These are phyloP conservation scores for Hemileccinum impolitum DNA, from an alignment of 768 basidiomycete genomes.

Conservation along the genomic window DNA sequence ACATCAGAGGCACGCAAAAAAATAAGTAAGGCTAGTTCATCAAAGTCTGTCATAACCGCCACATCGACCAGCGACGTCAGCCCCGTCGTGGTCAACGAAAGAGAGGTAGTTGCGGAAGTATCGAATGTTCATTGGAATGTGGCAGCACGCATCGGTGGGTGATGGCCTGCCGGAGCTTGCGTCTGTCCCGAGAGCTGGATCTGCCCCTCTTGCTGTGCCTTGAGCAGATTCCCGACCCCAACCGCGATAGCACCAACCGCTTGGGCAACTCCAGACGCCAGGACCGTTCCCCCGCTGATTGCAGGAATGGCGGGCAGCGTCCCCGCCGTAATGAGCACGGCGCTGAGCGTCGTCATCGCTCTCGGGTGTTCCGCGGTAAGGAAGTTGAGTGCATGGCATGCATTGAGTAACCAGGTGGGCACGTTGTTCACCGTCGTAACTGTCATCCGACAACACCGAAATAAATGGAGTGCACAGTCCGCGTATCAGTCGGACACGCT, in stretches of 20 bases:
- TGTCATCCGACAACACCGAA: constrained; percentile 15
- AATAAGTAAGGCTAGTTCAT: constrained; percentile 21
- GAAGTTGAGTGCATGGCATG: constrained; percentile 70
- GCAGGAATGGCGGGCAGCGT: constrained; percentile 71
- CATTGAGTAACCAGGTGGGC: constrained; percentile 75
- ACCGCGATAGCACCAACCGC: constrained; percentile 78
- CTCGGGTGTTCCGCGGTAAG: constrained; percentile 75
- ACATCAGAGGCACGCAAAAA: neutral
- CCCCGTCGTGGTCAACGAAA: constrained; percentile 6
- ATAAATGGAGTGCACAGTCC: neutral
- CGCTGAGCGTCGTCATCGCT: constrained; percentile 68
- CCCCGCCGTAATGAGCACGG: constrained; percentile 76
- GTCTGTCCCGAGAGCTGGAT: constrained; percentile 24
- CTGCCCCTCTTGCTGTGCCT: constrained; percentile 45
- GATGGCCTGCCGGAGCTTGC: constrained; percentile 19
- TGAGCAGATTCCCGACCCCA: constrained; percentile 60
- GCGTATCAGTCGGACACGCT: neutral
- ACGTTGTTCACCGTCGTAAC: constrained; percentile 53
- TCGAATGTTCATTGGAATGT: constrained; percentile 24
- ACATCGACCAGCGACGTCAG: constrained; percentile 23
- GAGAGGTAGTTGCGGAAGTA: neutral
- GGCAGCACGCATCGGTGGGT: constrained; percentile 27
- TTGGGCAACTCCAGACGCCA: constrained; percentile 72
- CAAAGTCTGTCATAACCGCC: constrained; percentile 13
- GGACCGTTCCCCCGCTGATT: constrained; percentile 65